Evolutionary conservation across 1,139 yeast genomes (phyloP).

Genomic region (Nakaseomyces kungkrabaensis): DNA sequence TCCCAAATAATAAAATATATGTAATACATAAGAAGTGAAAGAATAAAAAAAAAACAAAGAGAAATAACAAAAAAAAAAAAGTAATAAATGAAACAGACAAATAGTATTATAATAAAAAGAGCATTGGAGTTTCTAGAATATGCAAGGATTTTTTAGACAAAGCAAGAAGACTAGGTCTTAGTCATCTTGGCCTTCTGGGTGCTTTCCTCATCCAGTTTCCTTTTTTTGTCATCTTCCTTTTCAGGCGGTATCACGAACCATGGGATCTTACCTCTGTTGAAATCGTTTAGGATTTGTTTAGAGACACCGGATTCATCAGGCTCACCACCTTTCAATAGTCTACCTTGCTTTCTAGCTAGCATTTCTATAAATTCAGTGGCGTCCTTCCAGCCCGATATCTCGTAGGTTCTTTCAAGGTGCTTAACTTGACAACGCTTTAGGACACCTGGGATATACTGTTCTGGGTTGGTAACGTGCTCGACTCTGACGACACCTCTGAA

Average conservation of each 20-base stretch:
- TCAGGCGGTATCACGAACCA: conserved; percentile 96
- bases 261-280: conserved; percentile 94
- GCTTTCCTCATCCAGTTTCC: conserved; percentile 4
- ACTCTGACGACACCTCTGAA: conserved; percentile 97
- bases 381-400: conserved; percentile 83
- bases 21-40: conserved; percentile 1
- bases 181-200: conserved; percentile 1
- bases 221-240: conserved; percentile 34
- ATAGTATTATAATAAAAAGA: neutral
- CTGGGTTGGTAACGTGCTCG: conserved; percentile 91
- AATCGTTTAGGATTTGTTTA: conserved; percentile 82
- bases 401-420: conserved; percentile 93
- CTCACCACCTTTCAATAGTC: conserved; percentile 92
- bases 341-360: conserved; percentile 86
- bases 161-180: neutral
- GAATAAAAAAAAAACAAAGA: neutral
- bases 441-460: conserved; percentile 86
- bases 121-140: neutral
- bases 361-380: conserved; percentile 78
- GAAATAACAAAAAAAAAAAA: conserved; percentile 1
- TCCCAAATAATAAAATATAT: neutral
- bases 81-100: neutral
- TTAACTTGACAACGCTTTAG: conserved; percentile 76
- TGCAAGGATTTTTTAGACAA: neutral
- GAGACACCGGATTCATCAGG: conserved; percentile 94